These are phyloP conservation scores for Nidularia sp. DNA, from an alignment of 768 basidiomycete species.

Conservation along the genomic window DNA sequence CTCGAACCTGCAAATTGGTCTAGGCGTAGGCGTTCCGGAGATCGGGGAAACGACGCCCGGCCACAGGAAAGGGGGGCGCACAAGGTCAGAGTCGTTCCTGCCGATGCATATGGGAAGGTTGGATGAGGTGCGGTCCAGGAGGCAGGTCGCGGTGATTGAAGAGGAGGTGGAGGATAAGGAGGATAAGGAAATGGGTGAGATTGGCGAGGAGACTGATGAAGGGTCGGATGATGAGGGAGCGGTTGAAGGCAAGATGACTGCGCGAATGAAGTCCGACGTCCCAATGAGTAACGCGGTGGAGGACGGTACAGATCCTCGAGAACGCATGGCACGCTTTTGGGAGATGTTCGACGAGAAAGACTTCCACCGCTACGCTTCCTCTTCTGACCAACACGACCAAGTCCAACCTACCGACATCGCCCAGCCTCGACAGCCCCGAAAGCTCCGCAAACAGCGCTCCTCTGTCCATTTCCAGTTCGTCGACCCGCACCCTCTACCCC, in stretches of 20 bases:
- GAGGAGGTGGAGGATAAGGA: neutral
- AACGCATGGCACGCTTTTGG: conserved; percentile 34
- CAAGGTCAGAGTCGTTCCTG: no score
- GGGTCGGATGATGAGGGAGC: neutral
- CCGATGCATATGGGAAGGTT: neutral
- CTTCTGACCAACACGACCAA: neutral
- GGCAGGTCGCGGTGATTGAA: neutral
- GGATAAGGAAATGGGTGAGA: neutral
- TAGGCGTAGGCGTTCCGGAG: no score
- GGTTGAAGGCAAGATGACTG: neutral
- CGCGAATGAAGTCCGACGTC: no score
- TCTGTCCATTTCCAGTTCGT: conserved; percentile 18
- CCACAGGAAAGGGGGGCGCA: no score
- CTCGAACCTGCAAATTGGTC: no score
- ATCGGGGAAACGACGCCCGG: no score
- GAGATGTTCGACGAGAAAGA: conserved; percentile 39
- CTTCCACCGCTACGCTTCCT: conserved; percentile 9
- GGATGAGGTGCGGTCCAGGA: neutral
- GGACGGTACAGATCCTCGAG: conserved; percentile 5
- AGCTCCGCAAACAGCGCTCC: conserved; percentile 34
- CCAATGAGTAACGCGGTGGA: no score
- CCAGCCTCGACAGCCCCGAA: conserved; percentile 20
- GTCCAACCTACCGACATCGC: conserved; percentile 9
- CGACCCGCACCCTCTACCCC: neutral
- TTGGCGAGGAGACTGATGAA: neutral